phyloP scores from a whole-genome alignment of 2,329 filamentous ascomycete species.

The Pyrenochaeta sp. region DNA sequence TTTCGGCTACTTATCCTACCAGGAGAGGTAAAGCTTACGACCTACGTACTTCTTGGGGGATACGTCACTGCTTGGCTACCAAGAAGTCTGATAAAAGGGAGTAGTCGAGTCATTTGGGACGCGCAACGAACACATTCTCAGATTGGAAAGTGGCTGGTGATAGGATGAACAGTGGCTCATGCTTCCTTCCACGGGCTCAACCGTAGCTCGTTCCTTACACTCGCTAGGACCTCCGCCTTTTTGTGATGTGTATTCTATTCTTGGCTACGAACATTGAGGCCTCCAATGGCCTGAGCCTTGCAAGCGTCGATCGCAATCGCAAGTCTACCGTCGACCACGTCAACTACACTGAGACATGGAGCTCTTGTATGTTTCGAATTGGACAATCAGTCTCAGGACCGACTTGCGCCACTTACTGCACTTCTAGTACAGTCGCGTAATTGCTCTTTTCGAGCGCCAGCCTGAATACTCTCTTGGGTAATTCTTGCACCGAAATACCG shows the following conservation, averaged over 20 bases:
- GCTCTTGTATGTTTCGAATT: not conserved
- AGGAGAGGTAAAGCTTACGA: not conserved
- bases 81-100: not conserved
- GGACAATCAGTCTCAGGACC: not conserved
- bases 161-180: not conserved
- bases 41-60: not conserved
- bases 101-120: not conserved
- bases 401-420: not conserved
- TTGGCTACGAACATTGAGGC: slow-evolving; percentile 1
- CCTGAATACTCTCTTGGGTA: slow-evolving; percentile 1
- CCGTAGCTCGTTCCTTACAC: not conserved
- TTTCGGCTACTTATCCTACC: not conserved
- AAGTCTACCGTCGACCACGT: not conserved
- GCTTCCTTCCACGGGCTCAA: not conserved
- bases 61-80: not conserved
- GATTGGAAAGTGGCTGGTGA: not conserved
- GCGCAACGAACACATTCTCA: not conserved
- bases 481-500: slow-evolving; percentile 2
- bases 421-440: not conserved
- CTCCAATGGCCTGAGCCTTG: not conserved
- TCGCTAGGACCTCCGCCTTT: not conserved
- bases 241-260: not conserved
- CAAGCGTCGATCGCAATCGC: not conserved
- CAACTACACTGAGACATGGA: not conserved
- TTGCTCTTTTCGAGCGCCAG: not conserved